These are phyloP conservation scores for Dictyostelium brefeldianum DNA, from an alignment of 78 protist species.

Conservation along the genomic window DNA sequence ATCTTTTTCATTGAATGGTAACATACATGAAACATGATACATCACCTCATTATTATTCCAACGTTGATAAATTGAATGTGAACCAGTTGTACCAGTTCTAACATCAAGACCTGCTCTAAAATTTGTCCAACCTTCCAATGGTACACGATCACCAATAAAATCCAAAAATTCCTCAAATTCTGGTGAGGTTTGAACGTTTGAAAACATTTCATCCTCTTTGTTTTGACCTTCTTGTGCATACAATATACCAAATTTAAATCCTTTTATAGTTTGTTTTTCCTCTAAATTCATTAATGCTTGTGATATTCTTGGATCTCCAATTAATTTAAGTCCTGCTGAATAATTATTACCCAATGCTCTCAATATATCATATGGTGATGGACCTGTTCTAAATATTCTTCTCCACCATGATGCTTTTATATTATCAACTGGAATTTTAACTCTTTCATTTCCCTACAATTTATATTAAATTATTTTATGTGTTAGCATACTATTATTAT, in stretches of 20 bases:
- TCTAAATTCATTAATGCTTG: conserved; percentile 73
- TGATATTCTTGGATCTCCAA: conserved; percentile 73
- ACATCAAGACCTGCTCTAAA: conserved; percentile 83
- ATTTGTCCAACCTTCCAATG: conserved; percentile 54
- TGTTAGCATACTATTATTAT: neutral
- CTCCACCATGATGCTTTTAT: conserved; percentile 82
- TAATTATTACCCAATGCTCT: conserved; percentile 27
- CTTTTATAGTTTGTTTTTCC: conserved; percentile 81
- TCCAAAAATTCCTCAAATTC: conserved; percentile 78
- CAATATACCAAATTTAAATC: conserved; percentile 83
- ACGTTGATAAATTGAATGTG: conserved; percentile 74
- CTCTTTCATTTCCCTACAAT: conserved; percentile 70
- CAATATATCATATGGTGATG: conserved; percentile 74
- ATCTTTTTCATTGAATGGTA: conserved; percentile 83
- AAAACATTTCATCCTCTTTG: conserved; percentile 84
- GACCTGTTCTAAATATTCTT: conserved; percentile 79
- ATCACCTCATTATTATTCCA: conserved; percentile 81
- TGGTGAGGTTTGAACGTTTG: conserved; percentile 71
- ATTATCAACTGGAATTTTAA: conserved; percentile 45
- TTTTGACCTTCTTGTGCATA: conserved; percentile 82
- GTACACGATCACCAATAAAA: conserved; percentile 80
- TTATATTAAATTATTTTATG: neutral
- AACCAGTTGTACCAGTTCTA: conserved; percentile 78
- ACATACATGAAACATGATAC: conserved; percentile 82
- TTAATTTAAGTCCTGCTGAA: conserved; percentile 16